These are phyloP conservation scores for Lasiodiplodia hormozganensis DNA, from an alignment of 2,329 filamentous ascomycete species.

Conservation along the genomic window DNA sequence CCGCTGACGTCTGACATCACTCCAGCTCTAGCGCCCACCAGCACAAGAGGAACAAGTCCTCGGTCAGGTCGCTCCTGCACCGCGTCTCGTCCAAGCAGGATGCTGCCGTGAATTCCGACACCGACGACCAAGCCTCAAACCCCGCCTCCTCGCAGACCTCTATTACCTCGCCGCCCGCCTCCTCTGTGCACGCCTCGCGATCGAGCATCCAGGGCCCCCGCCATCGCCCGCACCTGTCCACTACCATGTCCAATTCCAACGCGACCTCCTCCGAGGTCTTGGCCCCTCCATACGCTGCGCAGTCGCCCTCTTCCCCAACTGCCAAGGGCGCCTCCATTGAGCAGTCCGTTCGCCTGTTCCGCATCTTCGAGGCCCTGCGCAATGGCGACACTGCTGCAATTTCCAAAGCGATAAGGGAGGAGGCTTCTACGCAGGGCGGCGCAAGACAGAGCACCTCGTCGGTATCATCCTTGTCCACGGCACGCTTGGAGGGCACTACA, in stretches of 20 bases:
- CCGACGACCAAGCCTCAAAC: slow-evolving; percentile 33
- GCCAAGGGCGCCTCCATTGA: slow-evolving; percentile 67
- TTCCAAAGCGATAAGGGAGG: slow-evolving; percentile 80
- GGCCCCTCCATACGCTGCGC: slow-evolving; percentile 35
- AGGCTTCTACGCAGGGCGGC: slow-evolving; percentile 45
- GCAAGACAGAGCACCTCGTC: slow-evolving; percentile 62
- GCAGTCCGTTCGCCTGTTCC: slow-evolving; percentile 92
- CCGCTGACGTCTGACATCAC: slow-evolving; percentile 25
- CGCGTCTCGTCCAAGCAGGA: slow-evolving; percentile 38
- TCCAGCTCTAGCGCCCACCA: slow-evolving; percentile 8
- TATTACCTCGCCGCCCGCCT: slow-evolving; percentile 37
- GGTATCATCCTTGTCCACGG: slow-evolving; percentile 45
- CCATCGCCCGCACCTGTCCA: slow-evolving; percentile 35
- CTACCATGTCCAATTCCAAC: slow-evolving; percentile 36
- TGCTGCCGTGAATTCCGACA: slow-evolving; percentile 40
- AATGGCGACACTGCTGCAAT: slow-evolving; percentile 92
- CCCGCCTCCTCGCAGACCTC: slow-evolving; percentile 37
- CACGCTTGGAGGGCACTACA: slow-evolving; percentile 77
- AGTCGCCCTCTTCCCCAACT: slow-evolving; percentile 39
- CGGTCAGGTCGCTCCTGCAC: slow-evolving; percentile 47
- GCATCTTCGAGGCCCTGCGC: slow-evolving; percentile 89
- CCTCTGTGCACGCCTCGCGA: slow-evolving; percentile 39
- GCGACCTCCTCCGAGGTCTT: slow-evolving; percentile 30
- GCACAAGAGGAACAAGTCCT: slow-evolving; percentile 50
- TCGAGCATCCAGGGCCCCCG: slow-evolving; percentile 32